Percentiles rank a stretch among this genome's conserved stretches.
Conservation (phyloP, 495 filamentous ascomycete species). For the Darksidea phi region DNA sequence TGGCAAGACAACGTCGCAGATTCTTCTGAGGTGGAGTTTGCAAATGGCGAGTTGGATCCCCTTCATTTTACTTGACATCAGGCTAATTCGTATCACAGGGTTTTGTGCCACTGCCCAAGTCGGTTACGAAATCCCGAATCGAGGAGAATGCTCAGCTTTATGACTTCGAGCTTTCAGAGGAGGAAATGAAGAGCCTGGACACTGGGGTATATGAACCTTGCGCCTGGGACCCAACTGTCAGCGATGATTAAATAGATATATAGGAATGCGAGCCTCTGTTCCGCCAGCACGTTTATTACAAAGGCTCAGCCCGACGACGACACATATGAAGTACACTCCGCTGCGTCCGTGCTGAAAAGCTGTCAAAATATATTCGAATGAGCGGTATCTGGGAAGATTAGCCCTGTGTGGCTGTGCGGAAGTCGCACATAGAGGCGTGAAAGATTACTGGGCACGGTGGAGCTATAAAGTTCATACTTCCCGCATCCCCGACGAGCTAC, state of each 20-base stretch:
- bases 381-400: no score
- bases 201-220: slow-evolving; percentile 61
- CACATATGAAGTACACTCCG: no score
- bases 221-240: slow-evolving; percentile 70
- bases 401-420: no score
- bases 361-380: no score
- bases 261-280: slow-evolving; percentile 27
- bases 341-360: no score
- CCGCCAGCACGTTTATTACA: slow-evolving; percentile 20
- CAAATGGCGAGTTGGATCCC: slow-evolving; percentile 59
- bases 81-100: slow-evolving; percentile 46
- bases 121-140: slow-evolving; percentile 65
- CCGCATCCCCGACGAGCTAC: no score
- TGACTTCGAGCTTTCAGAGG: slow-evolving; percentile 71
- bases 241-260: slow-evolving; percentile 35
- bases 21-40: slow-evolving; percentile 82
- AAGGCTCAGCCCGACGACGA: neutral
- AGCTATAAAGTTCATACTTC: no score
- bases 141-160: slow-evolving; percentile 74
- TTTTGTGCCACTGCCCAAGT: slow-evolving; percentile 74
- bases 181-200: slow-evolving; percentile 58
- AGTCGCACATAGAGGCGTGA: no score
- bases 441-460: no score
- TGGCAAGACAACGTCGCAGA: slow-evolving; percentile 70
- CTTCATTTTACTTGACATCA: neutral